Conservation (phyloP, 805 yeast species). For the Pichia rugopelliculosa region DNA sequence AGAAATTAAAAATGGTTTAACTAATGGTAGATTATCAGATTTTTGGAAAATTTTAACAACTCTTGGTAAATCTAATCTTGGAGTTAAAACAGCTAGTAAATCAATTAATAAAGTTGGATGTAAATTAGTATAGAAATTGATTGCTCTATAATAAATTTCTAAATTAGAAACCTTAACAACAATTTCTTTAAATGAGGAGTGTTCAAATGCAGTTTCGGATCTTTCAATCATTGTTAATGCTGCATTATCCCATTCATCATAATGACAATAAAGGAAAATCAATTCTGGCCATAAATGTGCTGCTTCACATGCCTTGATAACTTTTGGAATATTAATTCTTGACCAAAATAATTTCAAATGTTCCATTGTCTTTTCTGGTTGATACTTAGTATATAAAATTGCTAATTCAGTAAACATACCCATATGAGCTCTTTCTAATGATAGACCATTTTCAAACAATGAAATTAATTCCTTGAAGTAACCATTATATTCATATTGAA, state of each 20-base stretch:
- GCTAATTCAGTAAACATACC: constrained; percentile 99
- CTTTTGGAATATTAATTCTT: constrained; percentile 95
- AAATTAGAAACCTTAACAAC: constrained; percentile 91
- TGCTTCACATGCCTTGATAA: constrained; percentile 83
- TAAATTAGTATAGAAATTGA: constrained; percentile 86
- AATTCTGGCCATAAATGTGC: constrained; percentile 96
- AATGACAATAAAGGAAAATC: constrained; percentile 93
- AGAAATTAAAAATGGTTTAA: constrained; percentile 89
- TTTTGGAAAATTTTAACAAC: constrained; percentile 91
- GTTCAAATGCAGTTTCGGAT: constrained; percentile 89
- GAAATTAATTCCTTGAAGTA: constrained; percentile 88
- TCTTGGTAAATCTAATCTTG: constrained; percentile 89
- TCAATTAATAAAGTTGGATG: constrained; percentile 89
- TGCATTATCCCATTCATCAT: constrained; percentile 99
- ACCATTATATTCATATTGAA: constrained; percentile 81
- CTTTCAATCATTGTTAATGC: constrained; percentile 94
- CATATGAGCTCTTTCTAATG: constrained; percentile 98
- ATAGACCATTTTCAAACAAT: constrained; percentile 90
- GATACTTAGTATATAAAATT: constrained; percentile 80
- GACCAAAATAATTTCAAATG: constrained; percentile 98
- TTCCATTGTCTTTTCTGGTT: constrained; percentile 87
- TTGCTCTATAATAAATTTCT: constrained; percentile 95
- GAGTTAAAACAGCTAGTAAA: constrained; percentile 71
- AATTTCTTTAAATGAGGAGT: constrained; percentile 87
- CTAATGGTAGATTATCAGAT: constrained; percentile 92